Base-by-base conservation (phyloP, 2,329 filamentous ascomycete species). In the Akanthomyces uredinophilus region DNA sequence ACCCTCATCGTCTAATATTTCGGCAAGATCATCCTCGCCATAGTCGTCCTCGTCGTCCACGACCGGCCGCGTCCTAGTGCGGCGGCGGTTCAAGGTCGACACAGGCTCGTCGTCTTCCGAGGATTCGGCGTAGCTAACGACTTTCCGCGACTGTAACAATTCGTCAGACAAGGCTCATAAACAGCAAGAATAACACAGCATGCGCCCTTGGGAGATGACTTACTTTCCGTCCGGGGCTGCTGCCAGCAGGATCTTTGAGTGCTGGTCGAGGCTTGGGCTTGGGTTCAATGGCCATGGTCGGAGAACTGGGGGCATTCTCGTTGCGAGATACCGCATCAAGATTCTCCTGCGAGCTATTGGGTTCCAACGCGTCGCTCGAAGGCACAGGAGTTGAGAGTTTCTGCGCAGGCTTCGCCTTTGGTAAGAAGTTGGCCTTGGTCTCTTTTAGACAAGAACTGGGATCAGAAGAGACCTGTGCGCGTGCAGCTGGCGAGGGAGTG, bases 191-290 rank as follows among this genome's bases (percentile, higher is more conserved):
- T 29, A 7, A 16, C 18, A 14, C 14, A n/a, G n/a, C 11, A 13
- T 24, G 32, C 22, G 20, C 18, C 16, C 13, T 27, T 22, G 10
- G 13, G 5, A 22, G 16, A 35, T 11, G 11, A 65, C 76, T 65
- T 79, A 92, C 92, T 83, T 92, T 92, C 70, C 92, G 86, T 18
- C 88, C 87, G 1, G 93, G 92, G 70, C 92, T 96, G 71, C 87
- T 89, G 4, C 78, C 80, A 52, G 78, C 70, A 58, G 74, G 73
- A 65, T 77, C 71, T 70, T 76, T 75, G 18, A 74, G 67, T 62
- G 69, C 68, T 68, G 79, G 71, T 73, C 77, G 68, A 77, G 82
- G 74, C 69, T 78, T 69, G 58, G 69, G 59, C 39, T 68, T 44
- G 55, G 67, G 70, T 64, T 82, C 74, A 81, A 80, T 74, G 70